Evolutionary conservation across 345 rosid species (phyloP), one percentile per base, ranked within the genome.

Genomic region (Acer negundo): DNA sequence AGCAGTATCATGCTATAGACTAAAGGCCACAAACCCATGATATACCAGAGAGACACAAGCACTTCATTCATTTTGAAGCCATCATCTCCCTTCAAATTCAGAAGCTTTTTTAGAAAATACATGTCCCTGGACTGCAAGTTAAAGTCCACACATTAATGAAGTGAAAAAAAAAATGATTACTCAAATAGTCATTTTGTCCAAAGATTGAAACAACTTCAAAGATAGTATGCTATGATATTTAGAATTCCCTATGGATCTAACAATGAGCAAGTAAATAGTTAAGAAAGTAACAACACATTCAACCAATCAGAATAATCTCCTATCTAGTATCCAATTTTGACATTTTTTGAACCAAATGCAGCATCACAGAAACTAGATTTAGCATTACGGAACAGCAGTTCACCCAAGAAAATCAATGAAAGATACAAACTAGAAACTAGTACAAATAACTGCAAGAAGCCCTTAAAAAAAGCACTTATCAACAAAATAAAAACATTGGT

Each of bases 21-120:
- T 74, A 89, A 74, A 77, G 98, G 96, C 98, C 99, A 95, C 80
- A 93, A 78, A 76, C 97, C 99, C 97, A 93, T 93, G 22, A 90
- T 85, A 75, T 92, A 89, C 97, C 97, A 95, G 17, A 90, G 79
- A 35, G 93, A 86, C 26, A 92, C 94, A 86, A 95, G 92, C 17
- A 93, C 91, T 58, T 86, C 82, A 78, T 95, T 93, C 99, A 93
- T 95, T 79, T 73, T 69, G 85, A 91, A 95, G 66, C 97, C 99
- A 83, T 95, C 99, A 69, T 91, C 92, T 62, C 91, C 88, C 74
- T 79, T 89, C 89, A 93, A 89, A 86, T 87, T 72, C 75, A 90
- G 82, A 17, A 95, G 97, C 90, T 92, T 95, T 80, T 87, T 83
- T 80, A 95, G 64, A 80, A 92, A 95, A 80, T 95, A 92, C 87